Conservation (phyloP, 1,139 yeast genomes). For the Pichia sp. region DNA sequence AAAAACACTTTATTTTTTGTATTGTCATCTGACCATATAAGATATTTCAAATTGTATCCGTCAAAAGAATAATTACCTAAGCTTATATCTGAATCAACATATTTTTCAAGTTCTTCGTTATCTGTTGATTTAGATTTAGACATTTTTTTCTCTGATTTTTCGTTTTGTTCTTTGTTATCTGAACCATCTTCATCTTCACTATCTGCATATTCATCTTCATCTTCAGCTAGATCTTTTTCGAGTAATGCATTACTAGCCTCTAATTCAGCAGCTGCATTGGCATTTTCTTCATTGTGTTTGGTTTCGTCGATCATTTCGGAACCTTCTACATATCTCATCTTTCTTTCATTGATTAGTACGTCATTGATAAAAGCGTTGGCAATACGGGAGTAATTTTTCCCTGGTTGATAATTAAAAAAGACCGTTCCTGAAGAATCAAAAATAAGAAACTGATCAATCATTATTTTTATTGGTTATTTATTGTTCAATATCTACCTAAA, state of each 20-base stretch:
- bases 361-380: constrained; percentile 46
- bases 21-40: constrained; percentile 22
- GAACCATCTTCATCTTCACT: constrained; percentile 1
- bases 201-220: constrained; percentile 4
- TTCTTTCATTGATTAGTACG: constrained; percentile 41
- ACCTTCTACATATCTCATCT: constrained; percentile 28
- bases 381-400: constrained; percentile 38
- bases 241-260: constrained; percentile 8
- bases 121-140: constrained; percentile 17
- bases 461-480: no score
- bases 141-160: constrained; percentile 21
- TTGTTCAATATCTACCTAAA: no score
- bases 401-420: constrained; percentile 41
- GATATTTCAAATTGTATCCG: constrained; percentile 31
- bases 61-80: constrained; percentile 31
- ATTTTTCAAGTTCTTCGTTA: constrained; percentile 13
- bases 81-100: constrained; percentile 11
- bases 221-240: constrained; percentile 3
- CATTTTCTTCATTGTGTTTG: constrained; percentile 11
- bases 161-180: constrained; percentile 2
- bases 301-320: constrained; percentile 13
- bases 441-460: constrained; percentile 52
- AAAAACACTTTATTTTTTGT: constrained; percentile 22
- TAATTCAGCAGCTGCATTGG: constrained; percentile 15
- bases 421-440: constrained; percentile 57